A percentile compares a stretch with the other conserved stretches of the same genome.
phyloP scores from a whole-genome alignment of 2,329 filamentous ascomycete genomes.

The Botrytis pseudocinerea region DNA sequence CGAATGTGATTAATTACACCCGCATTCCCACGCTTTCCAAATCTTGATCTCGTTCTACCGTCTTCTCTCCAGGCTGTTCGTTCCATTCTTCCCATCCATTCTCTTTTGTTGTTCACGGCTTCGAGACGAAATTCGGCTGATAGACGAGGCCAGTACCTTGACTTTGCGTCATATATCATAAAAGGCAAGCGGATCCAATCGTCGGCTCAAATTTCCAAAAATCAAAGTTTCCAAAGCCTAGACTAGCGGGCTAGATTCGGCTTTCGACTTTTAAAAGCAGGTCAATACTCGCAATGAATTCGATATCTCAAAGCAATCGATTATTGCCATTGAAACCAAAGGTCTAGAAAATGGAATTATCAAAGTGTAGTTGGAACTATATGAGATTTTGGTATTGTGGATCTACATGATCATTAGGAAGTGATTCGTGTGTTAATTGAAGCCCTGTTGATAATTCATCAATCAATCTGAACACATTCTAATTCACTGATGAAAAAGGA shows the following conservation, averaged over 20 bases:
- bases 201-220: accelerated
- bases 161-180: neutral
- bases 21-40: neutral
- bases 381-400: neutral
- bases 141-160: neutral
- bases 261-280: accelerated
- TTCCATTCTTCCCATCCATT: too few species aligned
- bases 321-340: neutral
- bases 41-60: neutral
- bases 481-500: neutral
- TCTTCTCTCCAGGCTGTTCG: neutral
- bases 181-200: neutral
- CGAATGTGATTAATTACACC: neutral
- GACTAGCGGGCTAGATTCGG: neutral
- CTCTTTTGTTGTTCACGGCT: too few species aligned
- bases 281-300: neutral
- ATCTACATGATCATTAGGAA: neutral
- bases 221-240: neutral
- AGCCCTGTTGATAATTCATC: neutral
- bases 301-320: neutral
- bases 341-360: neutral
- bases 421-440: neutral
- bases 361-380: neutral
- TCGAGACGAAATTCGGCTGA: accelerated
- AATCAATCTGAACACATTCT: neutral